A percentile compares a stretch with the other conserved stretches of the same genome.
These are phyloP conservation scores for Botryococcus braunii DNA, from an alignment of 163 green algal species.

Conservation along the genomic window DNA sequence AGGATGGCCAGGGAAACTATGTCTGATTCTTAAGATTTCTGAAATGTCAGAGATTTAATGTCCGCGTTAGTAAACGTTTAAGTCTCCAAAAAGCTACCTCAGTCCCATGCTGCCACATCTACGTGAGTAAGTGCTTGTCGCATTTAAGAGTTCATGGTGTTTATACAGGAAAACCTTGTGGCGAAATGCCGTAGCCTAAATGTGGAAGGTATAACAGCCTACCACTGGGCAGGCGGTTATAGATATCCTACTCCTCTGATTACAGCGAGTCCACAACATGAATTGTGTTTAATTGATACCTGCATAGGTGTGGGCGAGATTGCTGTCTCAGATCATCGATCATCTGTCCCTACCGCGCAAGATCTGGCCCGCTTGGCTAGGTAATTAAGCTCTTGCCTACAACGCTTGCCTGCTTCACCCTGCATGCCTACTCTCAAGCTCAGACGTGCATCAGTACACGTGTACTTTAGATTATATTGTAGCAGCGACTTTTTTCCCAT, in stretches of 20 bases:
- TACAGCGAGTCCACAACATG: constrained; percentile 22
- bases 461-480: no score
- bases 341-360: constrained; percentile 13
- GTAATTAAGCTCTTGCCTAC: neutral
- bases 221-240: constrained; percentile 32
- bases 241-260: constrained; percentile 19
- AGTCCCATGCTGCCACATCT: neutral
- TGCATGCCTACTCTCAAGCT: no score
- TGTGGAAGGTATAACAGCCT: constrained; percentile 27
- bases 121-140: no score
- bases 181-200: constrained; percentile 25
- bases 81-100: neutral
- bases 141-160: no score
- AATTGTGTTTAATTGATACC: constrained; percentile 18
- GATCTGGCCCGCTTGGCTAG: constrained; percentile 27
- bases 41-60: neutral
- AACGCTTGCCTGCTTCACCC: no score
- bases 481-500: no score
- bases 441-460: no score
- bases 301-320: constrained; percentile 40
- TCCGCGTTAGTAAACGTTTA: neutral
- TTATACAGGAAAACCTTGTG: constrained; percentile 29
- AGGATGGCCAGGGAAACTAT: neutral
- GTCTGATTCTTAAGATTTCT: neutral
- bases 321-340: constrained; percentile 37